Percentiles rank a stretch among this genome's conserved stretches.
These are phyloP conservation scores for Gaertneriomyces sp. DNA, from an alignment of 192 early-diverging fungal genomes.

Conservation along the genomic window DNA sequence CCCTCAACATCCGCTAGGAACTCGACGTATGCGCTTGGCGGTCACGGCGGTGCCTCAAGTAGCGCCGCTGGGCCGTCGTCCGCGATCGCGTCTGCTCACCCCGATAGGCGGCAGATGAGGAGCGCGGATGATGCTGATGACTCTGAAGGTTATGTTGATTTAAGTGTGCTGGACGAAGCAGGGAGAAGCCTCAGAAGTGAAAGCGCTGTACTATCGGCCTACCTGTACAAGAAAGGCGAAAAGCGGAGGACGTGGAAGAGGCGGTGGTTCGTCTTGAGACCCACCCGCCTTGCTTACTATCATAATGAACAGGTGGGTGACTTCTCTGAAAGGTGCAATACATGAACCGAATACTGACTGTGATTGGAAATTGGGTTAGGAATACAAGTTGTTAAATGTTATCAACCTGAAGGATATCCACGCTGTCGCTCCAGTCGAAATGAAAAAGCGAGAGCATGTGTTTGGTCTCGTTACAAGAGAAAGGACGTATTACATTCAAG, in stretches of 20 bases:
- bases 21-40: too few relatives aligned
- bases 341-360: background rate
- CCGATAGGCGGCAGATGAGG: too few relatives aligned
- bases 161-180: slow-evolving; percentile 7
- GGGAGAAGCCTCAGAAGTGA: slow-evolving; percentile 29
- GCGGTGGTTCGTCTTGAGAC: slow-evolving; percentile 79
- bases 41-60: too few relatives aligned
- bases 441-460: slow-evolving; percentile 64
- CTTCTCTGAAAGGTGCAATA: background rate
- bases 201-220: slow-evolving; percentile 26
- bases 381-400: slow-evolving; percentile 73
- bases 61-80: too few relatives aligned
- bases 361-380: slow-evolving; percentile 35
- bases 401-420: slow-evolving; percentile 69
- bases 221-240: slow-evolving; percentile 46
- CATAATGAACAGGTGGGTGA: slow-evolving; percentile 69
- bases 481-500: slow-evolving; percentile 70
- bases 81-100: too few relatives aligned
- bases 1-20: too few relatives aligned
- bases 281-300: slow-evolving; percentile 77
- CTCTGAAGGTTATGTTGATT: slow-evolving; percentile 13
- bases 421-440: slow-evolving; percentile 65
- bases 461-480: slow-evolving; percentile 74
- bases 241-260: slow-evolving; percentile 70
- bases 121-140: slow-evolving; percentile 15